These are phyloP conservation scores for Penicillium nordicum DNA, from an alignment of 2,329 filamentous ascomycete species.

Conservation along the genomic window DNA sequence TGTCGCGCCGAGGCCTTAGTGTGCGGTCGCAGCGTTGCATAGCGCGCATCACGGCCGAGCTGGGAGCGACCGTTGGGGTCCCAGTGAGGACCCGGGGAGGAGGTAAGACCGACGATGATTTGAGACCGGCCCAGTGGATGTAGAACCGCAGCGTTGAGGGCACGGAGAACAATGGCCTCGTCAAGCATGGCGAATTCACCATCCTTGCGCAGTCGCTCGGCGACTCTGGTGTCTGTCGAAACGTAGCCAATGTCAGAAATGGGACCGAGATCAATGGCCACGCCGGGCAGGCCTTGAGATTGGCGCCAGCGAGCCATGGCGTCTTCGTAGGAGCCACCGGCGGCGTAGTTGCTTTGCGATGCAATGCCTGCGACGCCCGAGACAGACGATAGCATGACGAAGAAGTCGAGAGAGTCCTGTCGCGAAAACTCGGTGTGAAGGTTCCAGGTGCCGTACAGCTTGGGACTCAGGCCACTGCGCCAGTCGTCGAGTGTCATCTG, in stretches of 20 bases:
- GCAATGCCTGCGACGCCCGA: slow-evolving; percentile 3
- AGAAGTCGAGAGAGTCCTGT: slow-evolving; percentile 6
- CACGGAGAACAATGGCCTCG: no score
- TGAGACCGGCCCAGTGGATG: no score
- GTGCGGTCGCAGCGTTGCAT: no score
- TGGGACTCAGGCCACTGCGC: slow-evolving; percentile 2
- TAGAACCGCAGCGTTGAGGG: no score
- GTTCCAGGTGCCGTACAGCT: slow-evolving; percentile 13
- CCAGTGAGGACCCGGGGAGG: no score
- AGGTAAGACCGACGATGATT: no score
- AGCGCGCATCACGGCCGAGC: no score
- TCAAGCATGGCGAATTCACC: no score
- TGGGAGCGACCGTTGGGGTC: no score
- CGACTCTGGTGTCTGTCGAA: no score
- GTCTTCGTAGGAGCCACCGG: slow-evolving; percentile 6
- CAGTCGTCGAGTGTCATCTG: slow-evolving; percentile 15
- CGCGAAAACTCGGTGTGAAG: background rate
- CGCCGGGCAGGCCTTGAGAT: background rate
- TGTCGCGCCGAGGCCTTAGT: no score
- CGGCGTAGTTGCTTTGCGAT: slow-evolving; percentile 5
- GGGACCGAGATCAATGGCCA: background rate
- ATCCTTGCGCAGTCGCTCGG: no score
- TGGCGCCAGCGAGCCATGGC: slow-evolving; percentile 5
- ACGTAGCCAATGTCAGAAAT: slow-evolving; percentile 9
- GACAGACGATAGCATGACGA: slow-evolving; percentile 11